These are phyloP conservation scores for Nothomitra cinnamomea DNA, from an alignment of 2,329 filamentous ascomycete species.

Conservation along the genomic window DNA sequence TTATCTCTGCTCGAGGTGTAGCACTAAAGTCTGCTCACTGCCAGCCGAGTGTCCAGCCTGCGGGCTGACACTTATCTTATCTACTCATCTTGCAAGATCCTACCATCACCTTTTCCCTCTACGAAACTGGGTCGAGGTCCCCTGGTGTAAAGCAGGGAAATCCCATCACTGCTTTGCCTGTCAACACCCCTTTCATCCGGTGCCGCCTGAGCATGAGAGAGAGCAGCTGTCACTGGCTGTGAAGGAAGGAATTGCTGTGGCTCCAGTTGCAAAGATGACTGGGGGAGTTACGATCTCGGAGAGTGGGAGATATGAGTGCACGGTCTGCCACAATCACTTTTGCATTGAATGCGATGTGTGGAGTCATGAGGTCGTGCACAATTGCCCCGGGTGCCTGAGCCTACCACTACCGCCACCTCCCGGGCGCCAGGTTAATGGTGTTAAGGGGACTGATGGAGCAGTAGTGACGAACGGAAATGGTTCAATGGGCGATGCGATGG, in stretches of 20 bases:
- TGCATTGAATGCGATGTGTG: slow-evolving; percentile 98
- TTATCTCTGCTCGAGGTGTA: slow-evolving; percentile 80
- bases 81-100: slow-evolving; percentile 80
- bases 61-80: slow-evolving; percentile 80
- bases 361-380: slow-evolving; percentile 85
- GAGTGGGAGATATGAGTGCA: slow-evolving; percentile 74
- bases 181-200: slow-evolving; percentile 48
- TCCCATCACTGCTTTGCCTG: slow-evolving; percentile 64
- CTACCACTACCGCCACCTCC: background rate
- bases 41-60: slow-evolving; percentile 86
- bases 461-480: background rate
- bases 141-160: slow-evolving; percentile 53
- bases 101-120: slow-evolving; percentile 89
- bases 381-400: slow-evolving; percentile 73
- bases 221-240: slow-evolving; percentile 3
- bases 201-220: slow-evolving; percentile 18
- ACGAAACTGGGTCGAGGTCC: slow-evolving; percentile 77
- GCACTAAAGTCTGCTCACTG: slow-evolving; percentile 72
- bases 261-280: slow-evolving; percentile 36
- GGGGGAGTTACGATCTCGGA: background rate
- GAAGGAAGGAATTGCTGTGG: background rate
- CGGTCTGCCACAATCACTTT: slow-evolving; percentile 76
- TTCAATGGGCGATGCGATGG: background rate
- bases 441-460: background rate
- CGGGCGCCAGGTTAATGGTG: background rate